phyloP scores from a whole-genome alignment of 139 green algal species.

The Chlamydomonas sp. region DNA sequence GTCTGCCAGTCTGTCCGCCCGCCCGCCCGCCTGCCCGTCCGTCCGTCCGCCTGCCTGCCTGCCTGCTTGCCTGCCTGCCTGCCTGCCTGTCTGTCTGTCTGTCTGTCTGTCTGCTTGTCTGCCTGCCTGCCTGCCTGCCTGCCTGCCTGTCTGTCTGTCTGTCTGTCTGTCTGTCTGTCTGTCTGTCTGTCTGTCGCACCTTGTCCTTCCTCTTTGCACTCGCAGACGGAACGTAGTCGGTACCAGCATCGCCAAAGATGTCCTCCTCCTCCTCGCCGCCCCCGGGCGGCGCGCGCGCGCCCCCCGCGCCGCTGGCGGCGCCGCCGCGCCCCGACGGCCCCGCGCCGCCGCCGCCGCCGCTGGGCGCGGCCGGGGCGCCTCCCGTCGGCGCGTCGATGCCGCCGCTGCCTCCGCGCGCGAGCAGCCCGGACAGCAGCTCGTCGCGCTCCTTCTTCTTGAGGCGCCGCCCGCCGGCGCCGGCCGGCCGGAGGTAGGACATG shows the following conservation, averaged over 20 bases:
- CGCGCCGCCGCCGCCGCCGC: neutral
- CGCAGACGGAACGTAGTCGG: conserved; percentile 68
- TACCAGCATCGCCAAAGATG: conserved; percentile 88
- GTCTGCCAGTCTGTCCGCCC: too few relatives aligned
- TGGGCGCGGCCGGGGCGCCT: neutral
- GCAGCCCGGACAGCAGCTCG: conserved; percentile 28
- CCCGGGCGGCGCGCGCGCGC: neutral
- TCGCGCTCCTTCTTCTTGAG: conserved; percentile 59
- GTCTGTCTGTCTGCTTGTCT: too few relatives aligned
- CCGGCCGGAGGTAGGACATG: conserved; percentile 81
- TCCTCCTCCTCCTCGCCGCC: conserved; percentile 66
- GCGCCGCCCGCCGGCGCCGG: conserved; percentile 55
- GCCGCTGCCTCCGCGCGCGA: conserved; percentile 11
- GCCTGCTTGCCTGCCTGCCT: too few relatives aligned
- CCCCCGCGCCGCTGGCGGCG: neutral
- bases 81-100: too few relatives aligned
- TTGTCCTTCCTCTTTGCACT: conserved; percentile 32
- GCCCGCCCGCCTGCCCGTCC: too few relatives aligned
- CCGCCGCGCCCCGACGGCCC: neutral
- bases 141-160: too few relatives aligned
- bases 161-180: conserved; percentile 6
- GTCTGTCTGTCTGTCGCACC: conserved; percentile 18
- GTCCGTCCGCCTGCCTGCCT: too few relatives aligned
- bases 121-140: too few relatives aligned
- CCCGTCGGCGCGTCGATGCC: conserved; percentile 8